Evolutionary conservation across 768 basidiomycete species (phyloP).

Genomic region (Termitomyces sp.): DNA sequence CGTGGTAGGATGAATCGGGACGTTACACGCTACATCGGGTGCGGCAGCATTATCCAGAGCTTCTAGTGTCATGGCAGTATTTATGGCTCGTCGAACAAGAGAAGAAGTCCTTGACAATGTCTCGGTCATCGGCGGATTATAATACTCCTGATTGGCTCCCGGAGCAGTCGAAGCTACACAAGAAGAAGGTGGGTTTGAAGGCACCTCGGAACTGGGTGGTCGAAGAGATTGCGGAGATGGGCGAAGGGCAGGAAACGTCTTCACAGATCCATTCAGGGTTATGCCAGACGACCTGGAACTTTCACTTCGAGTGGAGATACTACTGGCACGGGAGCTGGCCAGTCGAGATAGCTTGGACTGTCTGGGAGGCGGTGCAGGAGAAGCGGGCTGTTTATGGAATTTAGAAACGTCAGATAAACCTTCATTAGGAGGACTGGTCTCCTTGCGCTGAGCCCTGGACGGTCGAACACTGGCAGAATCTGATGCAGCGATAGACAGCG

Average conservation of each 20-base stretch:
- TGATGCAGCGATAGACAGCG: conserved; percentile 48
- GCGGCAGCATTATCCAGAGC: conserved; percentile 34
- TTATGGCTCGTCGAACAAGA: conserved; percentile 60
- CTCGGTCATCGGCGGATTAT: conserved; percentile 14
- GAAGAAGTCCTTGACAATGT: conserved; percentile 54
- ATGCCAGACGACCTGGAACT: conserved; percentile 54
- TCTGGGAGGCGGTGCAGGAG: conserved; percentile 25
- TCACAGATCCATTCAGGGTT: conserved; percentile 54
- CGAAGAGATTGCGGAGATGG: conserved; percentile 56
- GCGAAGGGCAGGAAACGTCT: conserved; percentile 67
- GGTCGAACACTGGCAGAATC: conserved; percentile 33
- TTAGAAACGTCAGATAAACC: conserved; percentile 50
- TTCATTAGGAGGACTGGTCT: conserved; percentile 39
- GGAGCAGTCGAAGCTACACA: conserved; percentile 20
- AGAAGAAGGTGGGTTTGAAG: conserved; percentile 18
- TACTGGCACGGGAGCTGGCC: conserved; percentile 59
- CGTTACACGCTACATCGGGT: conserved; percentile 15
- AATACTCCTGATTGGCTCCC: conserved; percentile 16
- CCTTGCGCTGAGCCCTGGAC: conserved; percentile 36
- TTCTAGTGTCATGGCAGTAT: conserved; percentile 62
- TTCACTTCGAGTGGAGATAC: conserved; percentile 35
- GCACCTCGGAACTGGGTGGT: conserved; percentile 30
- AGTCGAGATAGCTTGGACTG: conserved; percentile 68
- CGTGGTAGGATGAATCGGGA: conserved; percentile 9
- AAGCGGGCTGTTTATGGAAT: conserved; percentile 21